Evolutionary conservation across 2,329 filamentous ascomycete genomes (phyloP).

Genomic region (Chaetomiaceae sp.): DNA sequence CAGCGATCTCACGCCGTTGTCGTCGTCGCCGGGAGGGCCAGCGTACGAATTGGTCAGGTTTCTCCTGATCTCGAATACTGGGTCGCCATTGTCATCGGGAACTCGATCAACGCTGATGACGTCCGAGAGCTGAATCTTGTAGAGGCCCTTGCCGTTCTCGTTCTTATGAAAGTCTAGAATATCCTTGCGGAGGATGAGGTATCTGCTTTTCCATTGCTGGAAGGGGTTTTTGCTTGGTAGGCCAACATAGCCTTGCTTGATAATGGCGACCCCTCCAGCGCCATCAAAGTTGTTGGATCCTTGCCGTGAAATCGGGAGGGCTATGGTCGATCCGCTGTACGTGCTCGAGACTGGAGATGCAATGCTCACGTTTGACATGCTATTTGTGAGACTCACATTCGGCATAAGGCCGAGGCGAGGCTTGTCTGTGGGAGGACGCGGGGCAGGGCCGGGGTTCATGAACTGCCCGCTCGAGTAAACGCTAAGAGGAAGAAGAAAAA

Average conservation of each 20-base stretch:
- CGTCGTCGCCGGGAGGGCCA: constrained; percentile 67
- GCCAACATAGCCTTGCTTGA: constrained; percentile 61
- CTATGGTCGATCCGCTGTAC: constrained; percentile 68
- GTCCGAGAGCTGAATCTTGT: constrained; percentile 78
- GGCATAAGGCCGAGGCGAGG: constrained; percentile 78
- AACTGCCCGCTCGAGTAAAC: constrained; percentile 65
- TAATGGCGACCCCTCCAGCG: constrained; percentile 64
- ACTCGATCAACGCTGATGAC: constrained; percentile 87
- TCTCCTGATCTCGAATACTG: constrained; percentile 90
- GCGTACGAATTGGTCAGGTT: constrained; percentile 62
- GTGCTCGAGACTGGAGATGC: constrained; percentile 55
- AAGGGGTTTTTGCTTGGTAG: constrained; percentile 69
- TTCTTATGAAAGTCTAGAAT: constrained; percentile 92
- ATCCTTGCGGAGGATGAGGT: constrained; percentile 85
- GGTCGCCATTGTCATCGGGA: constrained; percentile 68
- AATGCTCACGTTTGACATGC: constrained; percentile 74
- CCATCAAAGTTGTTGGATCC: constrained; percentile 53
- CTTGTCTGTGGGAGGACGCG: constrained; percentile 79
- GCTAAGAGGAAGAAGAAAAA: constrained; percentile 33
- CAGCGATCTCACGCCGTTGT: constrained; percentile 75
- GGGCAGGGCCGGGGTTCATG: constrained; percentile 95
- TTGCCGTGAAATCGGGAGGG: constrained; percentile 63
- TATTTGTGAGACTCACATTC: constrained; percentile 56
- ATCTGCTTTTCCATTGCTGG: constrained; percentile 84
- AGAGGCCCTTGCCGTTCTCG: constrained; percentile 81